phyloP scores from a whole-genome alignment of 1,284 basidiomycete genomes.

The Apiotrichum domesticum region DNA sequence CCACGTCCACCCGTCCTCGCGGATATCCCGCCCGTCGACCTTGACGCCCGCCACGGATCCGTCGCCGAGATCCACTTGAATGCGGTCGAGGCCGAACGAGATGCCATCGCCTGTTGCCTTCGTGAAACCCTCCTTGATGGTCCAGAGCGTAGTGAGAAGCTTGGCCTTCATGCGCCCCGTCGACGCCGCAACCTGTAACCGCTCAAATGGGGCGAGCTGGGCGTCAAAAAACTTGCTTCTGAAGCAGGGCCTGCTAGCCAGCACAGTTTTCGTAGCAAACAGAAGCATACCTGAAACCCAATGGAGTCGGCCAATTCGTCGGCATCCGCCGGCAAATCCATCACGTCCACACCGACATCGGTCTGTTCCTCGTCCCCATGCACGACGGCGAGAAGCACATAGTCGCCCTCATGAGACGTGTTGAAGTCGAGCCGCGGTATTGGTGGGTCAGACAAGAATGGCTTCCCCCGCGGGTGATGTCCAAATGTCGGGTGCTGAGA shows the following conservation, averaged over 20 bases:
- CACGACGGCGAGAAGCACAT: conserved; percentile 27
- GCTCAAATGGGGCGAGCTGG: conserved; percentile 27
- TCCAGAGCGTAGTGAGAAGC: conserved; percentile 35
- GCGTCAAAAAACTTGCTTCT: neutral
- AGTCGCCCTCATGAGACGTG: conserved; percentile 37
- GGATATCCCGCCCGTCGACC: conserved; percentile 31
- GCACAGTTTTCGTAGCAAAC: no score
- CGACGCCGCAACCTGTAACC: conserved; percentile 10
- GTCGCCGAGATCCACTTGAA: conserved; percentile 25
- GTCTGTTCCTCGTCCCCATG: neutral
- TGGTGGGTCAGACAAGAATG: conserved; percentile 23
- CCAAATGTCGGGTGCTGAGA: conserved; percentile 19
- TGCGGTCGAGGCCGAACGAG: conserved; percentile 37
- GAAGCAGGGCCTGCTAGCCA: no score
- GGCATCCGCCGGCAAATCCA: conserved; percentile 26
- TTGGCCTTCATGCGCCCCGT: conserved; percentile 14
- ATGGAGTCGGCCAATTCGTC: conserved; percentile 15
- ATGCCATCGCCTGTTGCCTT: conserved; percentile 43
- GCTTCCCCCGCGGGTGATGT: conserved; percentile 30
- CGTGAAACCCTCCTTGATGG: conserved; percentile 38
- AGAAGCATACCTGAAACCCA: conserved; percentile 11
- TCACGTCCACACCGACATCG: conserved; percentile 38
- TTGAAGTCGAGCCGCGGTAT: conserved; percentile 35
- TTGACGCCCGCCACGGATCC: conserved; percentile 15
- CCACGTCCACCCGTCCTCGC: conserved; percentile 28